Percentiles rank a stretch among this genome's conserved stretches.
Conservation (phyloP, 495 filamentous ascomycete species). For the Astrothelium subdiscretum region DNA sequence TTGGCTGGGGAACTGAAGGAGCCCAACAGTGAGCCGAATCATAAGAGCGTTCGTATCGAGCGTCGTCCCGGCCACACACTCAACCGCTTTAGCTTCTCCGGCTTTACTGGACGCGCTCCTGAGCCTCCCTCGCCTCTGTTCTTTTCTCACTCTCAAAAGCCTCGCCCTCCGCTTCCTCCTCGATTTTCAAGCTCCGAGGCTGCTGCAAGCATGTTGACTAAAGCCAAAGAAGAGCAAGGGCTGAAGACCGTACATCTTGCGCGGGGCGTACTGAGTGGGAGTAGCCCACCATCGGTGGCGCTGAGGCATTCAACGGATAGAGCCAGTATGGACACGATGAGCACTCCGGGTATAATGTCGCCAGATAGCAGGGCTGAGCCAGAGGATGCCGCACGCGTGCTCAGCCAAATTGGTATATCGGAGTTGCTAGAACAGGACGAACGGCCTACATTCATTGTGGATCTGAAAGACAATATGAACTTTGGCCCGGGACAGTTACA, state of each 20-base stretch:
- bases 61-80: constrained; percentile 11
- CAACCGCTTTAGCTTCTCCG: constrained; percentile 16
- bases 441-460: constrained; percentile 56
- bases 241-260: constrained; percentile 56
- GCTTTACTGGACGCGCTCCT: background rate
- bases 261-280: constrained; percentile 43
- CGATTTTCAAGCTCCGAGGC: constrained; percentile 44
- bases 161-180: constrained; percentile 36
- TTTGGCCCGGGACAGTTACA: constrained; percentile 39
- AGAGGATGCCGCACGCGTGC: constrained; percentile 32
- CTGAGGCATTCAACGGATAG: background rate
- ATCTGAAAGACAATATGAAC: constrained; percentile 44
- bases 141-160: constrained; percentile 41
- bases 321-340: constrained; percentile 13
- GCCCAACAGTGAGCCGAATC: constrained; percentile 14
- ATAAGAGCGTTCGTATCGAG: constrained; percentile 16
- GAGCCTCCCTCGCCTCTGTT: constrained; percentile 43
- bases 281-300: background rate
- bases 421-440: constrained; percentile 59
- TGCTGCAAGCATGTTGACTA: constrained; percentile 48
- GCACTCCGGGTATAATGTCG: constrained; percentile 16
- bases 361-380: constrained; percentile 30
- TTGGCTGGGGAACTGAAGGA: background rate
- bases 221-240: constrained; percentile 35
- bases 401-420: constrained; percentile 46